Conservation (phyloP, 2,329 filamentous ascomycete genomes). For the Colletotrichum gigasporum region DNA sequence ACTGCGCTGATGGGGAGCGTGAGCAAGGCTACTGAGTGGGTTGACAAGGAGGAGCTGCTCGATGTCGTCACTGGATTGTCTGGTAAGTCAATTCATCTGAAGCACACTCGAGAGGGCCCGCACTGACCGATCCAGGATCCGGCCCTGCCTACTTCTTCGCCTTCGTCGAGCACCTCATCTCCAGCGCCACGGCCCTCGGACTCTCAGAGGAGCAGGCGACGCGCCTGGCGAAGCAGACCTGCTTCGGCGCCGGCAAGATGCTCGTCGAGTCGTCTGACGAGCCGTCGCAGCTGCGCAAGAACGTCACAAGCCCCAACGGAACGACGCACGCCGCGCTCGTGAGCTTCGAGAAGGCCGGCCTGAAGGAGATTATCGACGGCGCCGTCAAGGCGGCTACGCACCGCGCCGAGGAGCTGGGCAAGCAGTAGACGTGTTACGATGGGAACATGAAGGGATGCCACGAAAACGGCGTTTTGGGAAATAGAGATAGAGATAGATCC, state of each 20-base stretch:
- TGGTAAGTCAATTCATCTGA: slow-evolving; percentile 43
- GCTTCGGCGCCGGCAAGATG: slow-evolving; percentile 61
- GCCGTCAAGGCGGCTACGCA: slow-evolving; percentile 56
- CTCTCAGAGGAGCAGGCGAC: slow-evolving; percentile 58
- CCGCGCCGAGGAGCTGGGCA: slow-evolving; percentile 49
- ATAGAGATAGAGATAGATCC: not conserved
- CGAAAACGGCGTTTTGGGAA: not conserved
- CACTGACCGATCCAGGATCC: slow-evolving; percentile 46
- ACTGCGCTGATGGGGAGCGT: slow-evolving; percentile 54
- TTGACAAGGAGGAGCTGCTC: slow-evolving; percentile 57
- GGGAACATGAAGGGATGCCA: not conserved
- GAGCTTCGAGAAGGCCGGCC: slow-evolving; percentile 55
- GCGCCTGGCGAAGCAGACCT: slow-evolving; percentile 59
- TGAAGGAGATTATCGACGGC: slow-evolving; percentile 53
- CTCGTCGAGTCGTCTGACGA: slow-evolving; percentile 56
- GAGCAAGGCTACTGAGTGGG: slow-evolving; percentile 59
- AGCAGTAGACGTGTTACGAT: slow-evolving; percentile 14
- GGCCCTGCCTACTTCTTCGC: slow-evolving; percentile 64
- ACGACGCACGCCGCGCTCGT: slow-evolving; percentile 59
- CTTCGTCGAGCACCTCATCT: slow-evolving; percentile 60
- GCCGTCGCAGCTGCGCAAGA: slow-evolving; percentile 57
- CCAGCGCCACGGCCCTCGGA: slow-evolving; percentile 53
- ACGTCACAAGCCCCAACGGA: slow-evolving; percentile 63
- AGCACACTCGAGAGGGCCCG: not conserved
- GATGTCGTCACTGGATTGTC: slow-evolving; percentile 61